Base-by-base conservation (phyloP, 1,139 yeast genomes). In the Kazachstania sp. region DNA sequence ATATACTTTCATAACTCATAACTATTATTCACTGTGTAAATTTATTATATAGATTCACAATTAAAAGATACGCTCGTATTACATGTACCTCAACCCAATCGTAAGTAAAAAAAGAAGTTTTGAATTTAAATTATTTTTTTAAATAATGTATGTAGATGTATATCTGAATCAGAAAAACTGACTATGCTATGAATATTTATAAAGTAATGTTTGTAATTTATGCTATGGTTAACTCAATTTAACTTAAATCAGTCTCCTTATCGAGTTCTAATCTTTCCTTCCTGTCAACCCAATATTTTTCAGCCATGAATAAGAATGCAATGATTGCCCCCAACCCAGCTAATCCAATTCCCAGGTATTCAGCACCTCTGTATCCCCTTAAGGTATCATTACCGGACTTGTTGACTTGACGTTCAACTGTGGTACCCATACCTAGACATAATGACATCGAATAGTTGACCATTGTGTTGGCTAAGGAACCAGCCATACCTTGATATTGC, bases 401-500 rank as follows among this genome's bases (percentile, higher is more conserved):
- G 20, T 59, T 58, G 1, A 71, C 65, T 46, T 72, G 68, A 1
- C 61, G 58, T 53, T 77, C 79, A 3, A 76, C 76, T 12, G 77
- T 72, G 19, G 72, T 70, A 8, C 74, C 75, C 39, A 77, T 66
- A n/a, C 79, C 81, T 39, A 77, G 64, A 46, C 75, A 71, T 8
- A 78, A 59, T 0, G 81, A 74, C 54, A 74, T 78, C 1, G 79
- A 74, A 52, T 77, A 77, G 56, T 76, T 77, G 13, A 74, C 71
- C 50, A 76, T 74, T 0, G 83, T 78, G 23, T 77, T 67, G 1
- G 77, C 78, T 46, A 77, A 61, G 1, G 81, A 77, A 1, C 81
- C 81, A 0, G 81, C 81, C 77, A 78, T 75, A 30, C 82, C 82
- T 59, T 78, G 83, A 50, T 75, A 74, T 46, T 70, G 68, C 47